A percentile compares a stretch with the other conserved stretches of the same genome.
Conservation (phyloP, 176 grass and related monocot genomes). For the Lolium perenne region DNA sequence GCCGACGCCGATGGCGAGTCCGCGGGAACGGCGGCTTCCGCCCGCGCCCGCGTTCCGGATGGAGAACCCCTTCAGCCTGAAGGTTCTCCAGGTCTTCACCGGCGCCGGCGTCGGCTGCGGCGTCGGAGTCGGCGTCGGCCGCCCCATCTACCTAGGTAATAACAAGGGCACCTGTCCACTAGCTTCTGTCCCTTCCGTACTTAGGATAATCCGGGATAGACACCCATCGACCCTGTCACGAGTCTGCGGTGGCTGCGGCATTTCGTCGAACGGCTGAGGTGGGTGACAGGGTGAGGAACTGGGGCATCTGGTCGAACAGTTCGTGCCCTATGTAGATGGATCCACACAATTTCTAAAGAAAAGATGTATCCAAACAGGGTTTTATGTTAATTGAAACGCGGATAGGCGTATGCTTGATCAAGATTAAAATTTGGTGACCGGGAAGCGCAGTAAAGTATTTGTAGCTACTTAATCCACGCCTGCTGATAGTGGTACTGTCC, state of each 20-base stretch:
- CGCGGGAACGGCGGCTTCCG: conserved; percentile 52
- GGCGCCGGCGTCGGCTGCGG: conserved; percentile 88
- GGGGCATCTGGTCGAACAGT: conserved; percentile 37
- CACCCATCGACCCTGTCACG: neutral
- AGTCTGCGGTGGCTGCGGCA: neutral
- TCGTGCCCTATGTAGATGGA: conserved; percentile 20
- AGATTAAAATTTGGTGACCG: neutral
- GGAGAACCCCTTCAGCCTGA: conserved; percentile 89
- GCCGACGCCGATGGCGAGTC: conserved; percentile 49
- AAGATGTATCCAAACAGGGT: neutral
- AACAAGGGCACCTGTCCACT: neutral
- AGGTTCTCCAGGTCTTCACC: conserved; percentile 87
- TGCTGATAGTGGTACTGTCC: neutral
- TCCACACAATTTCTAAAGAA: neutral
- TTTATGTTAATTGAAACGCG: neutral
- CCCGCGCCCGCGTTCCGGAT: conserved; percentile 47
- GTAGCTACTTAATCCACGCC: neutral
- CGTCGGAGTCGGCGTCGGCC: conserved; percentile 76
- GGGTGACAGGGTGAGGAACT: neutral
- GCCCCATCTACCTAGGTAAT: conserved; percentile 83
- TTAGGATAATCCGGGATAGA: neutral
- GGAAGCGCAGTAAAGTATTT: neutral
- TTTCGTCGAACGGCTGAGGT: conserved; percentile 12
- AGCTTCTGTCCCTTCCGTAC: neutral
- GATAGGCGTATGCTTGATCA: neutral